Percentiles rank a stretch among this genome's conserved stretches.
phyloP scores from a whole-genome alignment of 2,329 filamentous ascomycete species.

The Cercospora sojina region DNA sequence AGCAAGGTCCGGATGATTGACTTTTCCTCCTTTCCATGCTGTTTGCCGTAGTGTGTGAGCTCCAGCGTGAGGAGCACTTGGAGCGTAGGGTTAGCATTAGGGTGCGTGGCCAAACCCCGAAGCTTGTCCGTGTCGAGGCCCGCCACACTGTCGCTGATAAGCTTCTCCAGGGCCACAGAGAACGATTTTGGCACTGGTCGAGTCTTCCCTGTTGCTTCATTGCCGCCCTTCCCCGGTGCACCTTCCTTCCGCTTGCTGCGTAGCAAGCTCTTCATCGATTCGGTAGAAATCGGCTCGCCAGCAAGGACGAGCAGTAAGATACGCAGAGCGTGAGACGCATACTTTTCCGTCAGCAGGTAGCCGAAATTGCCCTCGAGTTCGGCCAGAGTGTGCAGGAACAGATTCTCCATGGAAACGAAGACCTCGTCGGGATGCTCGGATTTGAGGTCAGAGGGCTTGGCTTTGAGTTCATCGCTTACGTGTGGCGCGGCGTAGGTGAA shows the following conservation, averaged over 20 bases:
- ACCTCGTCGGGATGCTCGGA: conserved; percentile 52
- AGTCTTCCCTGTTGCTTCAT: conserved; percentile 44
- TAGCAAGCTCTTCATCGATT: conserved; percentile 68
- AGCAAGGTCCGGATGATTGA: conserved; percentile 75
- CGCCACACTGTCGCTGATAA: conserved; percentile 73
- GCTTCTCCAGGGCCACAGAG: conserved; percentile 71
- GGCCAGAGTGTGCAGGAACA: conserved; percentile 79
- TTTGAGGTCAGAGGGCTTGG: conserved; percentile 42
- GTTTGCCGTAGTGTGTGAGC: conserved; percentile 69
- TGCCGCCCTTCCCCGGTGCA: conserved; percentile 59
- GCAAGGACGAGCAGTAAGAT: conserved; percentile 83
- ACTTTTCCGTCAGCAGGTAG: conserved; percentile 80
- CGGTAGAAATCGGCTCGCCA: conserved; percentile 72
- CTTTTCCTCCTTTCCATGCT: conserved; percentile 62
- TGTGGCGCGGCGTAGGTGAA: conserved; percentile 79
- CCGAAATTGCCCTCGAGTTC: conserved; percentile 85
- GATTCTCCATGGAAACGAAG: conserved; percentile 70
- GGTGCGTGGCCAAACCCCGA: conserved; percentile 80
- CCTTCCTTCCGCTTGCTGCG: conserved; percentile 93
- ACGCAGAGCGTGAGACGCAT: conserved; percentile 86
- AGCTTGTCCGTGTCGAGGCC: conserved; percentile 77
- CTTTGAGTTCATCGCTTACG: conserved; percentile 68
- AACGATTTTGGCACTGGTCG: conserved; percentile 75
- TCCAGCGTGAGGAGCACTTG: conserved; percentile 88
- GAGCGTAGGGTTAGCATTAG: conserved; percentile 87